Percentiles rank a stretch among this genome's conserved stretches.
phyloP scores from a whole-genome alignment of 768 basidiomycete species.

The Mycena polygramma region DNA sequence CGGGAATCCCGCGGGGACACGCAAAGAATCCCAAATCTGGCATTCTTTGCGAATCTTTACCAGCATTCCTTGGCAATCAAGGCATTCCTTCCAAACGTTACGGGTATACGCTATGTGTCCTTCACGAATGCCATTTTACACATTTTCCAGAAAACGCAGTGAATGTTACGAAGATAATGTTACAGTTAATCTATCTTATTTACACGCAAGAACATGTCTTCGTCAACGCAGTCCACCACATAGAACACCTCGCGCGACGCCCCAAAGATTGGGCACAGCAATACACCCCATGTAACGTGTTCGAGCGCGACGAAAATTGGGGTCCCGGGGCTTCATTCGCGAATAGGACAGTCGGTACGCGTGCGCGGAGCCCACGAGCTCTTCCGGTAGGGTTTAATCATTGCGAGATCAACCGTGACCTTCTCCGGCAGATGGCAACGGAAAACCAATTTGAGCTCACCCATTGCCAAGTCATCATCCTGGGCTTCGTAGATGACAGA shows the following conservation, averaged over 20 bases:
- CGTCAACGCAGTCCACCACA: constrained; percentile 15
- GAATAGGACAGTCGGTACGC: constrained; percentile 21
- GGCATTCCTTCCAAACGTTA: no score
- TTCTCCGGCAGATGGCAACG: constrained; percentile 18
- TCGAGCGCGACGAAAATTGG: constrained; percentile 21
- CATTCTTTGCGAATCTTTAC: no score
- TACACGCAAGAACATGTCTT: constrained; percentile 4
- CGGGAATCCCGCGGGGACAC: no score
- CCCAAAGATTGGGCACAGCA: constrained; percentile 18
- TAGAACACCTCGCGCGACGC: constrained; percentile 7
- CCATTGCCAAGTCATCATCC: constrained; percentile 18
- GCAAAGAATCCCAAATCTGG: no score
- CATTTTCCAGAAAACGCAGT: no score
- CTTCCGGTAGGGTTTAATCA: constrained; percentile 23
- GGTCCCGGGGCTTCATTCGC: background rate
- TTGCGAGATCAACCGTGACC: constrained; percentile 12
- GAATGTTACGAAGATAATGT: no score
- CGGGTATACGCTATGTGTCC: no score
- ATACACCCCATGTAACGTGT: constrained; percentile 13
- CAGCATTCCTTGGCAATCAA: no score
- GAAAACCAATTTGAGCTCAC: constrained; percentile 19
- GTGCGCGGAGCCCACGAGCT: constrained; percentile 4
- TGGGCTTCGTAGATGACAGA: constrained; percentile 25
- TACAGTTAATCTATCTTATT: background rate
- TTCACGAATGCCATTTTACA: no score